These are phyloP conservation scores for Plantago major DNA, from an alignment of 257 asterid genomes.

Conservation along the genomic window DNA sequence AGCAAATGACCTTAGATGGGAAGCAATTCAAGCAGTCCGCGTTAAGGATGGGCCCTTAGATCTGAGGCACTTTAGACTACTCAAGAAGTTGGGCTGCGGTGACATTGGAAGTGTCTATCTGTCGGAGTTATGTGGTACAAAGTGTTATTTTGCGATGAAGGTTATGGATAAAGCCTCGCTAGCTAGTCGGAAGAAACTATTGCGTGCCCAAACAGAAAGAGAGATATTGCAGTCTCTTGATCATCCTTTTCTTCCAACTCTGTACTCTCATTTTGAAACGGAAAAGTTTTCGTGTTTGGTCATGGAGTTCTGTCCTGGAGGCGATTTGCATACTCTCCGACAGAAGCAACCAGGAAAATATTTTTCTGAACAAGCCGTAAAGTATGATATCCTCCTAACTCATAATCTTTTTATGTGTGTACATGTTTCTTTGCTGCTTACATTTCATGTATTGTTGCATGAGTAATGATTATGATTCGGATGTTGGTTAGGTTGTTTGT, in stretches of 20 bases:
- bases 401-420: constrained; percentile 8
- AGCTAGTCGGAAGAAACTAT: constrained; percentile 72
- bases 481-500: constrained; percentile 6
- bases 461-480: background rate
- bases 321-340: constrained; percentile 73
- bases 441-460: no score
- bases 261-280: constrained; percentile 66
- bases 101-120: constrained; percentile 81
- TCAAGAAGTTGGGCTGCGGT: constrained; percentile 76
- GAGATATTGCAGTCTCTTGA: constrained; percentile 73
- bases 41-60: constrained; percentile 60
- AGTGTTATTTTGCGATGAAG: constrained; percentile 75
- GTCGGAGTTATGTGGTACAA: constrained; percentile 72
- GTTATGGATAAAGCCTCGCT: constrained; percentile 76
- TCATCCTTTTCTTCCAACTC: constrained; percentile 74
- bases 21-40: constrained; percentile 67
- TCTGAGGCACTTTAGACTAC: constrained; percentile 68
- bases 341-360: constrained; percentile 82
- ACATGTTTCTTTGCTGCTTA: no score
- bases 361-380: constrained; percentile 80
- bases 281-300: constrained; percentile 79
- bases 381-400: constrained; percentile 43
- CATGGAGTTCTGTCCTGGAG: constrained; percentile 90
- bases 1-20: constrained; percentile 74
- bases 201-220: constrained; percentile 80